Base-by-base conservation (phyloP, 768 basidiomycete species). In the Pleurotus cornucopiae region DNA sequence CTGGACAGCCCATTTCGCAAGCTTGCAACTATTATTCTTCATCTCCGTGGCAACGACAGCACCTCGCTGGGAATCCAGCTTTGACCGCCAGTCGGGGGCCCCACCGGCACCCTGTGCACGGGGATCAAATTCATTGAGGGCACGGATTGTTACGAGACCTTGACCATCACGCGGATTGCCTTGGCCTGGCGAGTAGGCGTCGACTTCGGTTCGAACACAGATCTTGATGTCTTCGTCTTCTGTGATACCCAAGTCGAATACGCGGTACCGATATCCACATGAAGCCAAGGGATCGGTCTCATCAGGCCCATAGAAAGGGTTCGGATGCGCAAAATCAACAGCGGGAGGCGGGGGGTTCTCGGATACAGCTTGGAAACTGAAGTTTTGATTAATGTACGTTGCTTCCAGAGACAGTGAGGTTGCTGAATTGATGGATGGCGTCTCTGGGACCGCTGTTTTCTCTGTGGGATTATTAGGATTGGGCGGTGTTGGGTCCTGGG, bases 1-100 rank as follows among this genome's bases (percentile, higher is more conserved):
- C 76, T 98, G 94, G 14, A 98, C 91, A 0, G 96, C 88, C 94
- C 96, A 99, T 65, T 96, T 89, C 16, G 95, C 94, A 25, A 99
- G 81, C 71, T 99, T 99, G 75, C 88, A 94, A 63, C 88, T 91
- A 75, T 99, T 99, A 73, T 99, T 99, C 78, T 98, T 99, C 97
- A 98, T 98, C 78, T 99, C 97, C 21, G 93, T 95, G 37, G 97
- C 94, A 58, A 98, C 94, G 43, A 99, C 96, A 2, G 97, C 97
- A 60, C 97, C 97, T 45, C 94, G 85, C 71, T 98, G 94, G 4
- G 90, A 86, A 72, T 99, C 97, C 43, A 99, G 76, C 73, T 96
- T 96, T n/a, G 90, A 83, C 34, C 95, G 84, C 97, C 97, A 99
- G 71, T 99, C 97, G n/a, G 94, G 91, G 14, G 96, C 94, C 48